Evolutionary conservation across 441 rosid genomes (phyloP).

Genomic region (Arabidopsis lyrata): DNA sequence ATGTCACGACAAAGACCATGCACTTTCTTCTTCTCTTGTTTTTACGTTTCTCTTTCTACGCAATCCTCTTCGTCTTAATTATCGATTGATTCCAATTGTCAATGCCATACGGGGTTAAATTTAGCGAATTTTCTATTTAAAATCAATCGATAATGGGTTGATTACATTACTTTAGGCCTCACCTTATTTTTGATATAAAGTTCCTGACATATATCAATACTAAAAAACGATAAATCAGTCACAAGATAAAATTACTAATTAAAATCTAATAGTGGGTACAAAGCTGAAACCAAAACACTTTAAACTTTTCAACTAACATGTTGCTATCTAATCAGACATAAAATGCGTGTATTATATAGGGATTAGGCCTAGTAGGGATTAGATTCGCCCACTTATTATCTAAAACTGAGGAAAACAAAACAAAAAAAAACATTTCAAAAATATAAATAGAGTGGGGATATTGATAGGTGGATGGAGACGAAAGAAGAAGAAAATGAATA

Average conservation of each 20-base stretch:
- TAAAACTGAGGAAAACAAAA: conserved; percentile 1
- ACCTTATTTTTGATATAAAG: background rate
- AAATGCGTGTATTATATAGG: conserved; percentile 18
- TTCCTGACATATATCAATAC: background rate
- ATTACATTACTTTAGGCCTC: background rate
- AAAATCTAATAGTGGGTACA: conserved; percentile 25
- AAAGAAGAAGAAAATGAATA: conserved; percentile 27
- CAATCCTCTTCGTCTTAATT: conserved; percentile 31
- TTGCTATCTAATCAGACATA: conserved; percentile 29
- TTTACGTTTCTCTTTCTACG: conserved; percentile 30
- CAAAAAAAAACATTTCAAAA: conserved; percentile 2
- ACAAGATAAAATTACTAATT: conserved; percentile 3
- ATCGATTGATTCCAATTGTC: background rate
- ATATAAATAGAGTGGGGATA: conserved; percentile 34
- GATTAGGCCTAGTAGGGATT: conserved; percentile 26
- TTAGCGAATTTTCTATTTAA: background rate
- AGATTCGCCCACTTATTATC: conserved; percentile 33
- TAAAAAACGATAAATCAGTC: conserved; percentile 17
- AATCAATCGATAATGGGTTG: background rate
- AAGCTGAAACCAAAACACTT: conserved; percentile 32
- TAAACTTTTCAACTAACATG: conserved; percentile 36
- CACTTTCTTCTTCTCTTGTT: conserved; percentile 24
- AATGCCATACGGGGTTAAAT: background rate
- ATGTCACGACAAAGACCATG: conserved; percentile 30
- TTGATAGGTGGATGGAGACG: conserved; percentile 41